phyloP scores from a whole-genome alignment of 371 early-diverging fungal species.

The Rhizomucor miehei region DNA sequence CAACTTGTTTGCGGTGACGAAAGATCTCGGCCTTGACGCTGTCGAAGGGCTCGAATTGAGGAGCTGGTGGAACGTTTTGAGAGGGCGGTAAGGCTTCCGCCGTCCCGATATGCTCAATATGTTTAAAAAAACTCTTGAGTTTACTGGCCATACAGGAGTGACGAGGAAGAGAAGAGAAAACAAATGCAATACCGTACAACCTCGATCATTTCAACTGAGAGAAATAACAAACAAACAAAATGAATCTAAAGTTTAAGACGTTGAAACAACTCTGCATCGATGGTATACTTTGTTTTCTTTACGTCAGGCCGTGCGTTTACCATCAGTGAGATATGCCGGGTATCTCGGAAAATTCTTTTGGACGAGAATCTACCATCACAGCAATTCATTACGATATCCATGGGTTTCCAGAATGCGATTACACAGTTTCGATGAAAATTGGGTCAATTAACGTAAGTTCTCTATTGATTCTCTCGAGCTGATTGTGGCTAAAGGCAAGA shows the following conservation, averaged over 20 bases:
- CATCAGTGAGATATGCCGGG: background rate
- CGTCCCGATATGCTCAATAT: slow-evolving; percentile 7
- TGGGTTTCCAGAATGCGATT: slow-evolving; percentile 14
- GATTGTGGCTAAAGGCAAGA: no score
- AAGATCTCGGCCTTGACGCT: slow-evolving; percentile 16
- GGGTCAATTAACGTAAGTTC: slow-evolving; percentile 4
- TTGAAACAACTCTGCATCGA: no score
- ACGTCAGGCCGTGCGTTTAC: no score
- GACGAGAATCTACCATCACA: slow-evolving; percentile 1
- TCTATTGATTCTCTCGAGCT: no score
- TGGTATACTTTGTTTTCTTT: no score
- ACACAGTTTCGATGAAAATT: slow-evolving; percentile 10
- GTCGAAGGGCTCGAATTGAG: slow-evolving; percentile 21
- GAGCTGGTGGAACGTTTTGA: slow-evolving; percentile 11
- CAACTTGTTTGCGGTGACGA: slow-evolving; percentile 32
- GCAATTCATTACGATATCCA: slow-evolving; percentile 16
- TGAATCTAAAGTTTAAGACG: no score
- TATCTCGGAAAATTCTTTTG: background rate
- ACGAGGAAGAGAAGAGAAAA: background rate
- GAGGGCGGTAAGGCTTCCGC: slow-evolving; percentile 7
- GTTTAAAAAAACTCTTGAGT: slow-evolving; percentile 14
- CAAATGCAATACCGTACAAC: background rate
- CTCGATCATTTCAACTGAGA: no score
- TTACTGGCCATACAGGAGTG: background rate
- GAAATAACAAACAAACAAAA: no score